phyloP scores from a whole-genome alignment of 257 asterid genomes.

The Voacanga thouarsii region DNA sequence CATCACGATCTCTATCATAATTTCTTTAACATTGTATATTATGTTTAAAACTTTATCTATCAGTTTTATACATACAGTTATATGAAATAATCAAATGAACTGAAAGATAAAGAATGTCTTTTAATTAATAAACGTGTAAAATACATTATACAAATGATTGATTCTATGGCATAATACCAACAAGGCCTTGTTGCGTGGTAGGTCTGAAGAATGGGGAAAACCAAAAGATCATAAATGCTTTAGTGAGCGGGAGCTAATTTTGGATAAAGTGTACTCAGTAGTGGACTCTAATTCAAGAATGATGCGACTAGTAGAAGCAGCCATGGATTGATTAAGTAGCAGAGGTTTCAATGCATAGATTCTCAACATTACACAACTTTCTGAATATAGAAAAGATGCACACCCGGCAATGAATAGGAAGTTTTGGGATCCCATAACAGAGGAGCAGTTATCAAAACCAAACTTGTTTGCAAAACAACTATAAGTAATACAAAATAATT shows the following conservation, averaged over 20 bases:
- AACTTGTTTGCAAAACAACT: no score
- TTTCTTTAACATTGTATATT: no score
- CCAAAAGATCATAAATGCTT: constrained; percentile 32
- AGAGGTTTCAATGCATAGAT: constrained; percentile 46
- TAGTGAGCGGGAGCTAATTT: constrained; percentile 37
- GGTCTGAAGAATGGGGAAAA: constrained; percentile 39
- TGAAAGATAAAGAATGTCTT: no score
- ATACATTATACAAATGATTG: no score
- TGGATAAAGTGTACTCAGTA: constrained; percentile 30
- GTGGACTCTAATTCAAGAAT: constrained; percentile 29
- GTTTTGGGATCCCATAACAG: constrained; percentile 18
- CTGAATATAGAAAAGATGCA: constrained; percentile 60
- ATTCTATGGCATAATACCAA: no score
- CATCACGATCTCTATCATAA: no score
- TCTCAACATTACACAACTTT: constrained; percentile 57
- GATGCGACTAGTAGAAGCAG: constrained; percentile 40
- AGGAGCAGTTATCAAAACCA: constrained; percentile 35
- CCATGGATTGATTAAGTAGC: constrained; percentile 27
- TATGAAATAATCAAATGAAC: no score
- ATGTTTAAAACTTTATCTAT: no score
- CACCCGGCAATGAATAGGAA: constrained; percentile 53
- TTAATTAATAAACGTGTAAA: no score
- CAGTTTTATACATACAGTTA: no score
- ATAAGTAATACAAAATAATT: no score
- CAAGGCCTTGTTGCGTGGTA: constrained; percentile 3